These are phyloP conservation scores for Didymella pinodella DNA, from an alignment of 2,329 filamentous ascomycete species.

Conservation along the genomic window DNA sequence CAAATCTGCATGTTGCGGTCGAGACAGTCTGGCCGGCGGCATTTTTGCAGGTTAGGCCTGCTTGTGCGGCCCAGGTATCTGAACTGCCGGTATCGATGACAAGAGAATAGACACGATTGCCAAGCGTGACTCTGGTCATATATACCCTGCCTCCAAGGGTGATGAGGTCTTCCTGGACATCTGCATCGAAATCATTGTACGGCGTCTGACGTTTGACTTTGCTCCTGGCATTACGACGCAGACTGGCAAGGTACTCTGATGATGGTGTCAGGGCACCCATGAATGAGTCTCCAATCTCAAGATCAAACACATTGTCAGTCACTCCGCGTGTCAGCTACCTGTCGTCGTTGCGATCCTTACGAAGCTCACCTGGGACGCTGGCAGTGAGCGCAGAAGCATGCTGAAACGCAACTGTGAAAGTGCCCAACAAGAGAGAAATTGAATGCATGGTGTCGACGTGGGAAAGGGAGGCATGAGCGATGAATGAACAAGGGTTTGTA, in stretches of 20 bases:
- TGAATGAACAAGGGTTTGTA: slow-evolving; percentile 1
- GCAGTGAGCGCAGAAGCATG: slow-evolving; percentile 3
- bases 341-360: too few relatives aligned
- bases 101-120: slow-evolving; percentile 26
- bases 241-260: slow-evolving; percentile 13
- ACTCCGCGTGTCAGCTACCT: slow-evolving; percentile 6
- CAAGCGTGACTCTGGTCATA: slow-evolving; percentile 39
- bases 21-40: not conserved
- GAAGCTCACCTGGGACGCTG: slow-evolving; percentile 1
- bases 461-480: not conserved
- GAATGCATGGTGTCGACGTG: slow-evolving; percentile 6
- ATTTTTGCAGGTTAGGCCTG: slow-evolving; percentile 29
- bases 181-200: slow-evolving; percentile 5
- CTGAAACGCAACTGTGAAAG: slow-evolving; percentile 1
- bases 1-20: slow-evolving; percentile 29
- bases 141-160: slow-evolving; percentile 42
- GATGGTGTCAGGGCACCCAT: slow-evolving; percentile 6
- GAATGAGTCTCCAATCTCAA: slow-evolving; percentile 8
- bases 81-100: slow-evolving; percentile 40
- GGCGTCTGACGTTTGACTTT: slow-evolving; percentile 18
- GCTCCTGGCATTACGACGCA: slow-evolving; percentile 10
- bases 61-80: slow-evolving; percentile 39
- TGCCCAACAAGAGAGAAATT: not conserved
- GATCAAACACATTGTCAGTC: slow-evolving; percentile 12
- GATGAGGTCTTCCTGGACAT: slow-evolving; percentile 30